Evolutionary conservation across 2,329 filamentous ascomycete species (phyloP).

Genomic region (Chrysosphaeria jannelii): DNA sequence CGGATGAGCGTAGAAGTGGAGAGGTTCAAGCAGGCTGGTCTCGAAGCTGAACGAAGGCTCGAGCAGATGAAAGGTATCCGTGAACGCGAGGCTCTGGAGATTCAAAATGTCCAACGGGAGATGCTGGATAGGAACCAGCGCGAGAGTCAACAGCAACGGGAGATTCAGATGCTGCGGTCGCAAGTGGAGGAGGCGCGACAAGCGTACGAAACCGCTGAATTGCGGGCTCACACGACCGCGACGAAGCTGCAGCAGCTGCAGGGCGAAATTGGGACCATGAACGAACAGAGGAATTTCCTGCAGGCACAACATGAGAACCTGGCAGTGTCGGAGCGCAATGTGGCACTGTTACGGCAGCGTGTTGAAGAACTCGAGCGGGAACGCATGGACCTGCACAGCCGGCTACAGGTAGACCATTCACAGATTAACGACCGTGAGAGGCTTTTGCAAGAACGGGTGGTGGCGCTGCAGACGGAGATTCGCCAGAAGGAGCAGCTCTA

Average conservation of each 20-base stretch:
- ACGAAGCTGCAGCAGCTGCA: conserved; percentile 23
- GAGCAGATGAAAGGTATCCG: no score
- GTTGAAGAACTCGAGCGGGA: conserved; percentile 20
- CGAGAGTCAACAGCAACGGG: no score
- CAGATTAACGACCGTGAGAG: conserved; percentile 21
- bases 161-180: conserved; percentile 14
- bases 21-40: conserved; percentile 14
- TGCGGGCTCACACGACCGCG: conserved; percentile 12
- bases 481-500: conserved; percentile 40
- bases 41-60: conserved; percentile 16
- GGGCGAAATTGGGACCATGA: conserved; percentile 24
- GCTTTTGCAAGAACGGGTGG: conserved; percentile 19
- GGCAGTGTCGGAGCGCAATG: conserved; percentile 12
- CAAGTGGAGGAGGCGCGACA: conserved; percentile 14
- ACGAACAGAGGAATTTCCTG: conserved; percentile 36
- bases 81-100: no score
- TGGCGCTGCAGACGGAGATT: conserved; percentile 27
- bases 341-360: no score
- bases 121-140: no score
- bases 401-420: no score
- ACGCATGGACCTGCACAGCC: conserved; percentile 22
- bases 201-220: conserved; percentile 13
- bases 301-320: conserved; percentile 39
- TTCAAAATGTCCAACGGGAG: no score
- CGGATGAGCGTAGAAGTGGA: conserved; percentile 37